phyloP scores from a whole-genome alignment of 306 rosid species.

The Nissolia schottii region DNA sequence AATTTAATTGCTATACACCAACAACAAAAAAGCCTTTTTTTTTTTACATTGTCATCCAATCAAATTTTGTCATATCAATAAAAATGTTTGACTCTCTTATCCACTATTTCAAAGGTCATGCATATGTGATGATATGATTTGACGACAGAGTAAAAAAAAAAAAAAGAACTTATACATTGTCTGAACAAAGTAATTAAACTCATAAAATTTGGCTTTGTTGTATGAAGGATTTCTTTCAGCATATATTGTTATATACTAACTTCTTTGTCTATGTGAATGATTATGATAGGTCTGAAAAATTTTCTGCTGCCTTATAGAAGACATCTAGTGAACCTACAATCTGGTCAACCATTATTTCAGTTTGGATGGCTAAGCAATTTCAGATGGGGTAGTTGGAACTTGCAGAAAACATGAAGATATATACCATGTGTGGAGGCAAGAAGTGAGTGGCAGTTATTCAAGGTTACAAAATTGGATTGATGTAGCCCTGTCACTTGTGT shows the following conservation, averaged over 20 bases:
- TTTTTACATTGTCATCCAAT: too few species aligned
- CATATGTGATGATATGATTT: too few species aligned
- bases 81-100: too few species aligned
- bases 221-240: background rate
- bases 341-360: constrained; percentile 48
- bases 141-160: too few species aligned
- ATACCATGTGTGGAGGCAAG: background rate
- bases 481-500: background rate
- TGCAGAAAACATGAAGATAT: constrained; percentile 29
- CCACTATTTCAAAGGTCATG: too few species aligned
- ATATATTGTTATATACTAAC: constrained; percentile 1
- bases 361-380: constrained; percentile 84
- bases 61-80: too few species aligned
- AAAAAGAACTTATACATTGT: too few species aligned
- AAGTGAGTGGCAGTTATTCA: background rate
- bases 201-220: background rate
- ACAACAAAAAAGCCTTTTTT: too few species aligned
- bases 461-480: background rate
- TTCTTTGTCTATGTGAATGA: constrained; percentile 18
- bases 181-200: too few species aligned
- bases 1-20: too few species aligned
- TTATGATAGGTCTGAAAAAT: constrained; percentile 70
- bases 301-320: constrained; percentile 75
- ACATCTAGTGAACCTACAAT: constrained; percentile 49
- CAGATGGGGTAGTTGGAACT: constrained; percentile 55